Conservation (phyloP, 495 filamentous ascomycete species). For the Aeminium ludgeri region DNA sequence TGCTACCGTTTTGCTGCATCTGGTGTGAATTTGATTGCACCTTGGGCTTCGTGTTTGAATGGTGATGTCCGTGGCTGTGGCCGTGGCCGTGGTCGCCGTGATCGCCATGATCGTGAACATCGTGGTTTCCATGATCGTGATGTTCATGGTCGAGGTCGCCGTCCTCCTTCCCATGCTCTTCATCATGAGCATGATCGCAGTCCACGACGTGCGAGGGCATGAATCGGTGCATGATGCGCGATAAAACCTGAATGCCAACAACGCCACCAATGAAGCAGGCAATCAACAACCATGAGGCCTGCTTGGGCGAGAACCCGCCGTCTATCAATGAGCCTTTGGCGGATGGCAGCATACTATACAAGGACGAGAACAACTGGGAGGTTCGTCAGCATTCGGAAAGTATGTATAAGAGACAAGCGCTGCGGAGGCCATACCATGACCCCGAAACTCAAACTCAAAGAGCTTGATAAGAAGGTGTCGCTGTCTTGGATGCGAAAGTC, state of each 20-base stretch:
- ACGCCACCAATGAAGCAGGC: constrained; percentile 67
- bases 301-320: constrained; percentile 45
- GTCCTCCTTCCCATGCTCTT: constrained; percentile 20
- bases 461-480: constrained; percentile 70
- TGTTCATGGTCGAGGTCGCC: constrained; percentile 15
- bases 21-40: too few relatives aligned
- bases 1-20: background rate
- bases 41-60: constrained; percentile 1
- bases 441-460: constrained; percentile 82
- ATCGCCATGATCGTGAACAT: background rate
- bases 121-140: constrained; percentile 4
- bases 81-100: too few relatives aligned
- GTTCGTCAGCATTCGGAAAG: background rate
- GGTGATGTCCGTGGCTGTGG: background rate
- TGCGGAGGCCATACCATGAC: constrained; percentile 75
- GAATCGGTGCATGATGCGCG: constrained; percentile 59
- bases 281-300: constrained; percentile 57
- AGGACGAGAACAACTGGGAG: constrained; percentile 60
- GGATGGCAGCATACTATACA: constrained; percentile 88
- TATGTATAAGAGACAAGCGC: constrained; percentile 16
- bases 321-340: constrained; percentile 57
- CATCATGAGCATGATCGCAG: constrained; percentile 69
- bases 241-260: constrained; percentile 65
- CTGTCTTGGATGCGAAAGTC: constrained; percentile 80
- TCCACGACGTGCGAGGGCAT: constrained; percentile 89